Conservation (phyloP, 2,329 filamentous ascomycete genomes). For the Cercospora citrullina region DNA sequence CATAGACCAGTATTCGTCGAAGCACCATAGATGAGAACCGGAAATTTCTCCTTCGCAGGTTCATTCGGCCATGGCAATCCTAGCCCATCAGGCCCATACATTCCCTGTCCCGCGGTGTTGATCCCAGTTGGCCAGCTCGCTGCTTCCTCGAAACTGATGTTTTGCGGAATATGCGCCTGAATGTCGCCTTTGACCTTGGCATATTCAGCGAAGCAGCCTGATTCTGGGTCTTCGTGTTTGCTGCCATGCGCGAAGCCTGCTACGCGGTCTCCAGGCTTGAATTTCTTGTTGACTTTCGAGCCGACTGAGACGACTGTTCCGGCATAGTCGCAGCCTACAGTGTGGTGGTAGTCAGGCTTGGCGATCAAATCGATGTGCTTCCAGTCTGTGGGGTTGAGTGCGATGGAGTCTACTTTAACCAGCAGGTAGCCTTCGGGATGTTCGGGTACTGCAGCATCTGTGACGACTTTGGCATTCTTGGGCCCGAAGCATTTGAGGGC, state of each 20-base stretch:
- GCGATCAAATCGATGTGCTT: constrained; percentile 46
- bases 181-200: constrained; percentile 53
- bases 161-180: constrained; percentile 49
- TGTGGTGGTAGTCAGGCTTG: constrained; percentile 38
- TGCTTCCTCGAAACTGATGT: constrained; percentile 53
- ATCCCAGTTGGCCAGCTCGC: constrained; percentile 55
- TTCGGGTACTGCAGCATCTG: constrained; percentile 18
- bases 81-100: constrained; percentile 39
- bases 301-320: constrained; percentile 55
- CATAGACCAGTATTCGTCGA: constrained; percentile 52
- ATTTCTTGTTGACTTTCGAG: constrained; percentile 46
- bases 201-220: constrained; percentile 56
- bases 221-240: constrained; percentile 31
- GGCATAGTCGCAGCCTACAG: constrained; percentile 56
- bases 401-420: constrained; percentile 48
- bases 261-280: constrained; percentile 53
- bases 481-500: constrained; percentile 26
- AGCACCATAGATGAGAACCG: constrained; percentile 36
- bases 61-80: constrained; percentile 14
- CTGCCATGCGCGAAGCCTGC: constrained; percentile 52
- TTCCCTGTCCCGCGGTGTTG: constrained; percentile 51
- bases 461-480: constrained; percentile 18
- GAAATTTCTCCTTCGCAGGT: neutral
- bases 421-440: constrained; percentile 38
- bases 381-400: constrained; percentile 53